Percentiles rank a stretch among this genome's conserved stretches.
These are phyloP conservation scores for Aspergillus glaucus DNA, from an alignment of 2,329 filamentous ascomycete genomes.

Conservation along the genomic window DNA sequence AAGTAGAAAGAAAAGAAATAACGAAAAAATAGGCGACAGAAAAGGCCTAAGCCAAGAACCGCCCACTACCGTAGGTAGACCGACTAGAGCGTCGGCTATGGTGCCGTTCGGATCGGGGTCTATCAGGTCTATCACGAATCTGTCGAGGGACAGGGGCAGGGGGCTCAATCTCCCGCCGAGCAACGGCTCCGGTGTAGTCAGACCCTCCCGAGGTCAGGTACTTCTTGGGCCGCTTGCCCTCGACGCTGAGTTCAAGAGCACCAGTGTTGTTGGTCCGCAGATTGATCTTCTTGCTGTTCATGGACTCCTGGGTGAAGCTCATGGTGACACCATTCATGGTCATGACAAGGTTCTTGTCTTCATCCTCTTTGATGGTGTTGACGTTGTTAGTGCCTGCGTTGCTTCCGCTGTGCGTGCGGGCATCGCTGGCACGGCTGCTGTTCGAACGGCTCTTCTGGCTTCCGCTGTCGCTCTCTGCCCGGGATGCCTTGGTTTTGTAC, in stretches of 20 bases:
- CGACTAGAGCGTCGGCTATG: conserved; percentile 31
- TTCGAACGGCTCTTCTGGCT: conserved; percentile 37
- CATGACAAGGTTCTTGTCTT: conserved; percentile 34
- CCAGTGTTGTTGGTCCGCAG: conserved; percentile 34
- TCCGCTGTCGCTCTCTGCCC: conserved; percentile 32
- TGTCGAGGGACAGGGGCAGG: conserved; percentile 19
- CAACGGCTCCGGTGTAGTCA: conserved; percentile 26
- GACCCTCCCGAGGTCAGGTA: conserved; percentile 29
- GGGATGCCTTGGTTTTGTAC: conserved; percentile 24
- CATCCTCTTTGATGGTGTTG: conserved; percentile 13
- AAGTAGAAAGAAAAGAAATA: background rate
- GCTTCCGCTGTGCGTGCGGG: conserved; percentile 28
- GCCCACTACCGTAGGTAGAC: conserved; percentile 28
- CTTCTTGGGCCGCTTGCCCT: conserved; percentile 29
- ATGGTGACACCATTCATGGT: conserved; percentile 36
- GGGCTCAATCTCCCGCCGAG: conserved; percentile 25
- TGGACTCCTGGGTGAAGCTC: conserved; percentile 29
- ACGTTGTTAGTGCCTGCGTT: conserved; percentile 23
- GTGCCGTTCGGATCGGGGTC: conserved; percentile 31
- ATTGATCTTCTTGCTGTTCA: conserved; percentile 35
- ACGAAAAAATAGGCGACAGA: background rate
- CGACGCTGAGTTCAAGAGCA: conserved; percentile 34
- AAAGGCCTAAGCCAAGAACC: conserved; percentile 2
- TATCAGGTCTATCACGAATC: conserved; percentile 27
- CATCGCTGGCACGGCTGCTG: conserved; percentile 36